phyloP scores from a whole-genome alignment of 805 yeast genomes.

The Starmerella gropengiesseri region DNA sequence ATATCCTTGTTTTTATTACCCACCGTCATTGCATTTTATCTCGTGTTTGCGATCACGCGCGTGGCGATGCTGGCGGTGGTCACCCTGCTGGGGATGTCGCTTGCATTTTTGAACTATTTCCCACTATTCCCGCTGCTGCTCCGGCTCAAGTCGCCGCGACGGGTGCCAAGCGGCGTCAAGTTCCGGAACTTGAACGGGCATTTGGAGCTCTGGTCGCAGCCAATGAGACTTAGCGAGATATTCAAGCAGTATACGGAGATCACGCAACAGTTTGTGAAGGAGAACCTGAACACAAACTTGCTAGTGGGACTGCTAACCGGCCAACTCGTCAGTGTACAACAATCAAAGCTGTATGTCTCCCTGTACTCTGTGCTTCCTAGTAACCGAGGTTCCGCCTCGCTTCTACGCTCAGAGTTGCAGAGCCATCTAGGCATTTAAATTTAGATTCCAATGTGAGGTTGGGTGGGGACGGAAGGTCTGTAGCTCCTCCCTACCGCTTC shows the following conservation, averaged over 20 bases:
- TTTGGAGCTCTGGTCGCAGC: constrained; percentile 34
- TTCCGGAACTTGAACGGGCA: constrained; percentile 17
- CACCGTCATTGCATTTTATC: constrained; percentile 75
- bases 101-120: constrained; percentile 65
- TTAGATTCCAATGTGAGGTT: too few relatives aligned
- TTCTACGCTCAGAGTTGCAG: constrained; percentile 14
- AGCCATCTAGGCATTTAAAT: constrained; percentile 6
- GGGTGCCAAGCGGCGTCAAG: constrained; percentile 52
- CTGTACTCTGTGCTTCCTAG: constrained; percentile 45
- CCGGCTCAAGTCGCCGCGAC: constrained; percentile 64
- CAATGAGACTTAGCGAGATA: constrained; percentile 37
- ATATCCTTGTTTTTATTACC: constrained; percentile 70
- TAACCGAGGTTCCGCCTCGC: constrained; percentile 27
- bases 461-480: too few relatives aligned
- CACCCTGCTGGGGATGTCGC: constrained; percentile 45
- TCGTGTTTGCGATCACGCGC: constrained; percentile 55
- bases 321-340: constrained; percentile 36
- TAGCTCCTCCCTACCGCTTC: too few relatives aligned
- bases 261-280: constrained; percentile 5
- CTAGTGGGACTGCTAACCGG: constrained; percentile 38
- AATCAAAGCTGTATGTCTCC: constrained; percentile 40
- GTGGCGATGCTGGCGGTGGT: constrained; percentile 39
- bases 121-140: constrained; percentile 78
- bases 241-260: constrained; percentile 37
- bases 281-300: constrained; percentile 25